phyloP scores from a whole-genome alignment of 164 flowering plant genomes.

The Aristolochia californica region DNA sequence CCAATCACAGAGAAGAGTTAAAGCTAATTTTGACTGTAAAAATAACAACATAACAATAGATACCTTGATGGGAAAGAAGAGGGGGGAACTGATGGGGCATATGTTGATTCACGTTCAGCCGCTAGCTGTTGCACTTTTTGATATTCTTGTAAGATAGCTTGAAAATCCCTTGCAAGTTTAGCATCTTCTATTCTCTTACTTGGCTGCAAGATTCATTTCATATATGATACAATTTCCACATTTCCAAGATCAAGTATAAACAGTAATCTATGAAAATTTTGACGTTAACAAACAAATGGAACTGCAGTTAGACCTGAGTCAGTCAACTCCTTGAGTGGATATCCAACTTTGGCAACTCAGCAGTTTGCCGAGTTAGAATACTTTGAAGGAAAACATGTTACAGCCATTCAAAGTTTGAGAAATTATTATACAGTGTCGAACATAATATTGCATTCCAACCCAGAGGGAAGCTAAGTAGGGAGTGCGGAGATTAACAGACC shows the following conservation, averaged over 20 bases:
- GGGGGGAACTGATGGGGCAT: conserved; percentile 34
- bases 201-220: conserved; percentile 2
- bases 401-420: too few relatives aligned
- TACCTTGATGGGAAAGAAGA: conserved; percentile 19
- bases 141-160: conserved; percentile 51
- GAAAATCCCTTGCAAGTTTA: conserved; percentile 78
- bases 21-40: not conserved
- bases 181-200: conserved; percentile 44
- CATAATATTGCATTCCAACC: too few relatives aligned
- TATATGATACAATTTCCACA: too few relatives aligned
- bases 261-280: not conserved
- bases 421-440: too few relatives aligned
- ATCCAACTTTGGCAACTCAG: not conserved
- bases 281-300: not conserved
- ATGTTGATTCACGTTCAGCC: conserved; percentile 58
- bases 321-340: not conserved
- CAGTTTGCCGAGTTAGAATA: not conserved
- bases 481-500: not conserved
- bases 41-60: not conserved
- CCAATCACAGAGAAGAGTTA: not conserved
- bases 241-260: not conserved
- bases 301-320: not conserved
- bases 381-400: too few relatives aligned
- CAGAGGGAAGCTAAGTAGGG: not conserved
- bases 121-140: conserved; percentile 72